phyloP scores from a whole-genome alignment of 108 stramenopile species.

The Cylindrotheca closterium region DNA sequence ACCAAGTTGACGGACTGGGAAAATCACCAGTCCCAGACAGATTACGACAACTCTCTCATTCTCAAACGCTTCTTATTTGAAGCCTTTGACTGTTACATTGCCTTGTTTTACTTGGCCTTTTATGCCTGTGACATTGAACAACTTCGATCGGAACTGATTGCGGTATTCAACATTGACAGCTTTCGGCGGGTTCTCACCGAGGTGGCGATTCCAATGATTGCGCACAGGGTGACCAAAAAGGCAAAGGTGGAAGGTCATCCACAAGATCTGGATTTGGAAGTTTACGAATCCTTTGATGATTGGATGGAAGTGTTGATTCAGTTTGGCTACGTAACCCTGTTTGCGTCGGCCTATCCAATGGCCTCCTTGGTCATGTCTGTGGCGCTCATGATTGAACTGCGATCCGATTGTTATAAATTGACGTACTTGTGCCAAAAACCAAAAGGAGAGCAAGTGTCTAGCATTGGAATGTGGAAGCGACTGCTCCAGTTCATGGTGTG shows the following conservation, averaged over 20 bases:
- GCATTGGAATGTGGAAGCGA: constrained; percentile 72
- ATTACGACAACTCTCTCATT: constrained; percentile 62
- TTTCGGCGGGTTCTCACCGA: constrained; percentile 51
- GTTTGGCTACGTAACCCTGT: constrained; percentile 83
- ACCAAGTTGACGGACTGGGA: constrained; percentile 70
- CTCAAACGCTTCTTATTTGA: constrained; percentile 83
- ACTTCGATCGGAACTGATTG: constrained; percentile 55
- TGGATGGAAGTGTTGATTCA: constrained; percentile 86
- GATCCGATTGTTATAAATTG: constrained; percentile 71
- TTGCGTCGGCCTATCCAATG: constrained; percentile 82
- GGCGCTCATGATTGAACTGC: constrained; percentile 64
- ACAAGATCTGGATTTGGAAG: constrained; percentile 28
- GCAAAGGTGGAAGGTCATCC: constrained; percentile 6
- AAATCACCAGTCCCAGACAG: constrained; percentile 66
- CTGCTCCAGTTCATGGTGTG: constrained; percentile 58
- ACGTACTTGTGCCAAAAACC: constrained; percentile 53
- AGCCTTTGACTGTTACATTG: constrained; percentile 85
- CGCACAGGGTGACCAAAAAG: constrained; percentile 15
- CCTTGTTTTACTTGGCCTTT: constrained; percentile 82
- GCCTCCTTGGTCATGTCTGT: constrained; percentile 64
- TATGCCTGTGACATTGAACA: constrained; percentile 69
- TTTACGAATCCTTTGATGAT: constrained; percentile 84
- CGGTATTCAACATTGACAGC: constrained; percentile 60
- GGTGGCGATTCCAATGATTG: constrained; percentile 44
- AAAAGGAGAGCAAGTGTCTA: constrained; percentile 16